Evolutionary conservation across 2,329 filamentous ascomycete species (phyloP).

Genomic region (Bisporella sp.): DNA sequence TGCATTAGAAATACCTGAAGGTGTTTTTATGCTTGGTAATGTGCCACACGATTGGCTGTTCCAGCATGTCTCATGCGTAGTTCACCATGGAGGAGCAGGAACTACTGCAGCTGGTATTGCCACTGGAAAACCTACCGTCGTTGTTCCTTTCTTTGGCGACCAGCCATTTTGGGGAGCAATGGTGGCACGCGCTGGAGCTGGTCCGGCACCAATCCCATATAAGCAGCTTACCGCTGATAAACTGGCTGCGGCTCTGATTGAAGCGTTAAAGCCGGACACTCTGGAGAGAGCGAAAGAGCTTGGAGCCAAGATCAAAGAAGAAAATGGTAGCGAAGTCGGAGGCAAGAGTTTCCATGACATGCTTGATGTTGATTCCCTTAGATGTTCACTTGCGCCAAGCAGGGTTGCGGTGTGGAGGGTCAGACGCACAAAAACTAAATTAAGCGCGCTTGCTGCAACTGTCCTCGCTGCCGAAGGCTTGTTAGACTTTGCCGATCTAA

Average conservation of each 20-base stretch:
- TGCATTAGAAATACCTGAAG: constrained; percentile 60
- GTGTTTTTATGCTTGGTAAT: constrained; percentile 78
- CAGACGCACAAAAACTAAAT: constrained; percentile 54
- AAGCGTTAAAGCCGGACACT: constrained; percentile 54
- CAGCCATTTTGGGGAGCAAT: constrained; percentile 80
- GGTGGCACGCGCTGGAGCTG: constrained; percentile 65
- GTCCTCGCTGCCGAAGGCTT: constrained; percentile 58
- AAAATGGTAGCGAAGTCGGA: constrained; percentile 56
- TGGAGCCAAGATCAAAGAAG: constrained; percentile 58
- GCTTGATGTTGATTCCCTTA: constrained; percentile 56
- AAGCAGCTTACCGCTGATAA: constrained; percentile 60
- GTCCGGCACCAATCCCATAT: constrained; percentile 62
- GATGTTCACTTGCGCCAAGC: constrained; percentile 62
- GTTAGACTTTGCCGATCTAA: constrained; percentile 63
- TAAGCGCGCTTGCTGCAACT: constrained; percentile 68
- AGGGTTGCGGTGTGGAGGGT: constrained; percentile 70
- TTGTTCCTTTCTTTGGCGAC: constrained; percentile 83
- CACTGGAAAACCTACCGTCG: constrained; percentile 70
- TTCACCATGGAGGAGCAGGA: constrained; percentile 83
- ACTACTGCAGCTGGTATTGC: constrained; percentile 84
- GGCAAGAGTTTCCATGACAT: constrained; percentile 66
- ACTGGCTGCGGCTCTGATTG: constrained; percentile 55
- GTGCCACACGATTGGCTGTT: constrained; percentile 89
- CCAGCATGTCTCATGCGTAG: constrained; percentile 70
- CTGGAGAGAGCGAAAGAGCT: constrained; percentile 41